Base-by-base conservation (phyloP, 345 rosid species). In the Populus nigra region DNA sequence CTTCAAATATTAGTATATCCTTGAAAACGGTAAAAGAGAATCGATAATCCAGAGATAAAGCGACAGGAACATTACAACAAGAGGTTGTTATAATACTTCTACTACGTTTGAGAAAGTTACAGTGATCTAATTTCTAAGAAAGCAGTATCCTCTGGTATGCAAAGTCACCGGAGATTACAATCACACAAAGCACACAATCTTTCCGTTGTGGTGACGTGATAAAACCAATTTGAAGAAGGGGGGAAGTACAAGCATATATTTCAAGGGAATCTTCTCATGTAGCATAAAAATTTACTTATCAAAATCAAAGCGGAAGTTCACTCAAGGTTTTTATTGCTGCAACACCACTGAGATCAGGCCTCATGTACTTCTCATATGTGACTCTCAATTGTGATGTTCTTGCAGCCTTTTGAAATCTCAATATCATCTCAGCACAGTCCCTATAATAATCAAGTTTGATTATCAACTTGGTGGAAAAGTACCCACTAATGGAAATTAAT, bases 381-480 rank as follows among this genome's bases (percentile, higher is more conserved):
- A 96, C 98, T 81, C 84, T 88, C 78, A 91, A 77, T 38, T 82
- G 88, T 53, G 90, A 88, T 35, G 79, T 83, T 72, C 83, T 81
- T 53, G 97, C 98, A 66, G 87, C 88, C 71, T 87, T 88, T 7
- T 93, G 99, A 85, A 92, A 84, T 78, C 82, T 84, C 76, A 96
- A 74, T 45, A 96, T 88, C 97, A 88, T 90, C 82, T 89, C 91
- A 0, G 94, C 92, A 74, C 96, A 96, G 10, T 90, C 94, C 91
- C 99, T 93, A 85, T 59, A 79, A 74, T 27, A 70, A 33, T 55
- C 18, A 70, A 50, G 7, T 29, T 18, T 12, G 67, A 71, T 35
- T 5, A 33, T 18, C 22, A 38, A 9, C 41, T 2, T 16, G 67
- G 1, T 17, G 13, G 12, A 11, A 67, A 25, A 22, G 35, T 7